Evolutionary conservation across 2,329 filamentous ascomycete genomes (phyloP).

Genomic region (Fusarium sp.): DNA sequence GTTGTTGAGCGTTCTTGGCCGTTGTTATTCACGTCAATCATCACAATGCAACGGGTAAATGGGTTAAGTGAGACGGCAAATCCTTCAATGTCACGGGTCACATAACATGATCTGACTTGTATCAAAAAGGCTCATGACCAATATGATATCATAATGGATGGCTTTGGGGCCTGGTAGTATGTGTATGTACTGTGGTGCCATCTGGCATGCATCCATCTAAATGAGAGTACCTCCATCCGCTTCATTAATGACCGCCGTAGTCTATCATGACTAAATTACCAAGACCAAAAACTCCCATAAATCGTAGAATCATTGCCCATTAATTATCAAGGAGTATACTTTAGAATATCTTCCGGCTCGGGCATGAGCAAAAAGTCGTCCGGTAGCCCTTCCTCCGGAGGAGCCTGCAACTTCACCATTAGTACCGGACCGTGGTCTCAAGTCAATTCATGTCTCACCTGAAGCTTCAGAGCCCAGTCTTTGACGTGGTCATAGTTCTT

Average conservation of each 20-base stretch:
- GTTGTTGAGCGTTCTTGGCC: background rate
- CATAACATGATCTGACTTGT: background rate
- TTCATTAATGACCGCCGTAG: background rate
- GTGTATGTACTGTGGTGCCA: background rate
- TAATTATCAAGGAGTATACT: constrained; percentile 23
- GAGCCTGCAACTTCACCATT: constrained; percentile 24
- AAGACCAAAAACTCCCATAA: background rate
- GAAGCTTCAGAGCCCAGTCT: constrained; percentile 64
- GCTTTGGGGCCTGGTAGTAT: background rate
- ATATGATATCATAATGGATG: background rate
- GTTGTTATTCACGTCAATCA: background rate
- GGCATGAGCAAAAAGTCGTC: constrained; percentile 27
- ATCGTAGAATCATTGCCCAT: rapidly evolving
- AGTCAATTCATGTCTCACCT: constrained; percentile 45
- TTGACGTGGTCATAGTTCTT: constrained; percentile 65
- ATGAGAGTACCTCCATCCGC: background rate
- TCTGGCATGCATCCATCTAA: background rate
- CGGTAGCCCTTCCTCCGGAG: constrained; percentile 25
- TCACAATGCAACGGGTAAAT: background rate
- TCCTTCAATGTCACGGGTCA: background rate
- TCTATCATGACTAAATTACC: background rate
- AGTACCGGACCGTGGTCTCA: background rate
- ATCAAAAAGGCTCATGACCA: background rate
- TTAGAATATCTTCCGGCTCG: constrained; percentile 12
- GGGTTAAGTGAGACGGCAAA: background rate